These are phyloP conservation scores for Fusarium sp. DNA, from an alignment of 2,329 filamentous ascomycete species.

Conservation along the genomic window DNA sequence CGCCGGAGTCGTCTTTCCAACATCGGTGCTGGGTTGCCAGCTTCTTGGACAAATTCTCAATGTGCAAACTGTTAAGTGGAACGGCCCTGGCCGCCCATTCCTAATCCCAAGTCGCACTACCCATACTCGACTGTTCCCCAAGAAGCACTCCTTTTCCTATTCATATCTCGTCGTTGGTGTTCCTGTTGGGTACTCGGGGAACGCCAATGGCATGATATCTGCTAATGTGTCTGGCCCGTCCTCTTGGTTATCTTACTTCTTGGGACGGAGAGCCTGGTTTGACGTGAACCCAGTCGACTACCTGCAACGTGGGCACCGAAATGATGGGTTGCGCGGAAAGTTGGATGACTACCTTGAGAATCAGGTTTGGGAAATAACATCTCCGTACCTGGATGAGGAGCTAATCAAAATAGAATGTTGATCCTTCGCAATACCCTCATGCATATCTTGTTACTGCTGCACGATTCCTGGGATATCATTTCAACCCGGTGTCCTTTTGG, in stretches of 20 bases:
- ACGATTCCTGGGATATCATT: conserved; percentile 75
- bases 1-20: neutral
- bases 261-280: conserved; percentile 62
- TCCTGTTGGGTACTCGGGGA: conserved; percentile 72
- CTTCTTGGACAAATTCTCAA: neutral
- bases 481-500: conserved; percentile 85
- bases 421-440: conserved; percentile 71
- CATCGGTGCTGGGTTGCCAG: neutral
- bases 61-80: neutral
- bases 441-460: conserved; percentile 80
- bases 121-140: conserved; percentile 75
- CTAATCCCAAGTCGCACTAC: conserved; percentile 75
- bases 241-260: conserved; percentile 48
- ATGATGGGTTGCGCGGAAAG: conserved; percentile 71
- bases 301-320: conserved; percentile 64
- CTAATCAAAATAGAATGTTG: conserved; percentile 61
- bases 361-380: conserved; percentile 58
- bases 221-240: conserved; percentile 45
- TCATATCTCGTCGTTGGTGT: conserved; percentile 78
- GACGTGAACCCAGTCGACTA: conserved; percentile 71
- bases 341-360: conserved; percentile 69
- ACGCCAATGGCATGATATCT: conserved; percentile 68
- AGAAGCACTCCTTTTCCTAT: conserved; percentile 76
- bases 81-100: conserved; percentile 53
- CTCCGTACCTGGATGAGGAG: neutral